These are phyloP conservation scores for Paecilomyces niveus DNA, from an alignment of 2,329 filamentous ascomycete species.

Conservation along the genomic window DNA sequence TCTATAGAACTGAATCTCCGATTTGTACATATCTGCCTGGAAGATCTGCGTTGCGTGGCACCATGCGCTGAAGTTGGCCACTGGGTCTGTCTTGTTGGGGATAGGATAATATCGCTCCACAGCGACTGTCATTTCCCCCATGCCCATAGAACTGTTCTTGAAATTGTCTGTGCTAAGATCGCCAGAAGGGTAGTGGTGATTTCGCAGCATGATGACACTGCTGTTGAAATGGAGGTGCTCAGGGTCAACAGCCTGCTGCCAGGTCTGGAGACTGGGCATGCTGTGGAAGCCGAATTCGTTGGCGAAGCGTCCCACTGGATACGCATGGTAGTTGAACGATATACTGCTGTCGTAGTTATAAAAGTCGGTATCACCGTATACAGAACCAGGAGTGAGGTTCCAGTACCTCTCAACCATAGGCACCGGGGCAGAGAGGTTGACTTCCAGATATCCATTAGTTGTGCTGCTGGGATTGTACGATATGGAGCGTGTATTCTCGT, in stretches of 20 bases:
- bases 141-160: slow-evolving; percentile 23
- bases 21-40: slow-evolving; percentile 57
- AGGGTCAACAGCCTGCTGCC: slow-evolving; percentile 47
- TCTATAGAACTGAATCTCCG: slow-evolving; percentile 56
- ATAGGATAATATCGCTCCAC: slow-evolving; percentile 51
- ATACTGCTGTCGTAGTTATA: slow-evolving; percentile 51
- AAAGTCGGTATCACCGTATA: slow-evolving; percentile 56
- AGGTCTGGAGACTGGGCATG: slow-evolving; percentile 55
- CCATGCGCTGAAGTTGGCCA: slow-evolving; percentile 57
- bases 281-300: slow-evolving; percentile 60
- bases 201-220: slow-evolving; percentile 47
- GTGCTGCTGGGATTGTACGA: slow-evolving; percentile 56
- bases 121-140: slow-evolving; percentile 53
- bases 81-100: slow-evolving; percentile 45
- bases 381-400: slow-evolving; percentile 44
- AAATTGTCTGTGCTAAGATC: slow-evolving; percentile 43
- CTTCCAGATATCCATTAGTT: slow-evolving; percentile 49
- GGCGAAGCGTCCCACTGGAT: slow-evolving; percentile 54
- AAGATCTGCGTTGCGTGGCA: slow-evolving; percentile 57
- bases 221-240: slow-evolving; percentile 53
- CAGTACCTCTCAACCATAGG: slow-evolving; percentile 52
- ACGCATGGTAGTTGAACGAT: slow-evolving; percentile 49
- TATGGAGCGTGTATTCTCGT: slow-evolving; percentile 52
- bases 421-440: slow-evolving; percentile 47
- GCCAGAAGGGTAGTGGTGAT: slow-evolving; percentile 53